Evolutionary conservation across 2,329 filamentous ascomycete genomes (phyloP).

Genomic region (Chaetomium strumarium): DNA sequence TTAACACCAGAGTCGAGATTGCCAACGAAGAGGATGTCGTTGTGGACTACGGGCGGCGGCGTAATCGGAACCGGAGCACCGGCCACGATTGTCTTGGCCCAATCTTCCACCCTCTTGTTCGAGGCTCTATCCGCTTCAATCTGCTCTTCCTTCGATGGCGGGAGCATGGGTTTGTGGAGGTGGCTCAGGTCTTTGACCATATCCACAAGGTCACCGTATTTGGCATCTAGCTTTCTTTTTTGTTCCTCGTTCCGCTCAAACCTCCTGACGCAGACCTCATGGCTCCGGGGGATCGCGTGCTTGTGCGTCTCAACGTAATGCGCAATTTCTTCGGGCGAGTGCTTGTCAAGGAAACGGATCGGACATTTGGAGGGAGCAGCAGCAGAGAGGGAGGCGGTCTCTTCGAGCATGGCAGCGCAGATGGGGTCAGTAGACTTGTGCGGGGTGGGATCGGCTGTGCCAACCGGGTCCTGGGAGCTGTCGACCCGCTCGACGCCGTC

Average conservation of each 20-base stretch:
- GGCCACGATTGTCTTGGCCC: conserved; percentile 57
- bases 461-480: conserved; percentile 19
- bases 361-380: conserved; percentile 65
- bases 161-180: conserved; percentile 83
- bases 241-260: conserved; percentile 84
- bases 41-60: conserved; percentile 34
- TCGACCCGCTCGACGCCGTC: conserved; percentile 19
- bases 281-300: conserved; percentile 87
- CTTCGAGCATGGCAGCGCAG: conserved; percentile 58
- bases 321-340: conserved; percentile 88
- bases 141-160: conserved; percentile 40
- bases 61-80: conserved; percentile 24
- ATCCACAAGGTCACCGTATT: conserved; percentile 84
- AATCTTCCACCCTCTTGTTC: conserved; percentile 72
- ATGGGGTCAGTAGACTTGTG: conserved; percentile 54
- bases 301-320: conserved; percentile 93
- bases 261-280: conserved; percentile 84
- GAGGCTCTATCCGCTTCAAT: conserved; percentile 43
- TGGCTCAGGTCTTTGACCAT: conserved; percentile 90
- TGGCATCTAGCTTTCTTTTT: conserved; percentile 83
- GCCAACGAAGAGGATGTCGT: conserved; percentile 76
- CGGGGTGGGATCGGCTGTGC: conserved; percentile 36
- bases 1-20: conserved; percentile 89
- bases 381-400: conserved; percentile 48
- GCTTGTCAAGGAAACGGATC: conserved; percentile 86